These are phyloP conservation scores for Torulaspora microellipsoides DNA, from an alignment of 805 yeast genomes.

Conservation along the genomic window DNA sequence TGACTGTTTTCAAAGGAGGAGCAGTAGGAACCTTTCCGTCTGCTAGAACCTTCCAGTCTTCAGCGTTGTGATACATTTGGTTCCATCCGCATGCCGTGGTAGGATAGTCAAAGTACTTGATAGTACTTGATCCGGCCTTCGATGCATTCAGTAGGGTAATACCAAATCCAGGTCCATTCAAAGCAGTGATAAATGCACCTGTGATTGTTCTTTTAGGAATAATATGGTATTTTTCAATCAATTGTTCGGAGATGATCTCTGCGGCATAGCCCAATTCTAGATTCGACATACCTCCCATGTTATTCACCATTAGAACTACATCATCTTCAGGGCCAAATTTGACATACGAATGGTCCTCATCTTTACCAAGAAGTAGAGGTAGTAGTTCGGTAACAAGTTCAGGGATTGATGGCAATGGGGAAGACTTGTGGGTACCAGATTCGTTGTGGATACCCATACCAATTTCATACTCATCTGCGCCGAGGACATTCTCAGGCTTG, in stretches of 20 bases:
- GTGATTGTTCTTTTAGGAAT: conserved; percentile 59
- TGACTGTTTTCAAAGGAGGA: conserved; percentile 21
- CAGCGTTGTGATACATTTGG: conserved; percentile 65
- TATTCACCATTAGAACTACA: conserved; percentile 64
- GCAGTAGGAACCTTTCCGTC: conserved; percentile 24
- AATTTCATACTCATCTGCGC: conserved; percentile 63
- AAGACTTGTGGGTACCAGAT: conserved; percentile 57
- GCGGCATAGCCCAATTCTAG: conserved; percentile 69
- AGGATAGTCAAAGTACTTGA: conserved; percentile 27
- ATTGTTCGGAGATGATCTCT: conserved; percentile 46
- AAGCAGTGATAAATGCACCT: conserved; percentile 76
- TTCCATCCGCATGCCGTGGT: conserved; percentile 45
- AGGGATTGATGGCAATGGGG: conserved; percentile 57
- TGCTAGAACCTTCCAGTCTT: conserved; percentile 56
- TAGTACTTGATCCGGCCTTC: conserved; percentile 38
- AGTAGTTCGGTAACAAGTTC: conserved; percentile 51
- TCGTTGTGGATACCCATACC: conserved; percentile 93
- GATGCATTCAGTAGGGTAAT: conserved; percentile 68
- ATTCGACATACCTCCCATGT: conserved; percentile 78
- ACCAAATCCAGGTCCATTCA: conserved; percentile 84
- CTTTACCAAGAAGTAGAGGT: conserved; percentile 53
- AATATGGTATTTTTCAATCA: conserved; percentile 47
- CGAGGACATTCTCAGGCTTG: conserved; percentile 45
- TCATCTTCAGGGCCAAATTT: conserved; percentile 56
- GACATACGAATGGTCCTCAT: conserved; percentile 71